Percentiles rank a stretch among this genome's conserved stretches.
These are phyloP conservation scores for Chaetomium strumarium DNA, from an alignment of 2,329 filamentous ascomycete species.

Conservation along the genomic window DNA sequence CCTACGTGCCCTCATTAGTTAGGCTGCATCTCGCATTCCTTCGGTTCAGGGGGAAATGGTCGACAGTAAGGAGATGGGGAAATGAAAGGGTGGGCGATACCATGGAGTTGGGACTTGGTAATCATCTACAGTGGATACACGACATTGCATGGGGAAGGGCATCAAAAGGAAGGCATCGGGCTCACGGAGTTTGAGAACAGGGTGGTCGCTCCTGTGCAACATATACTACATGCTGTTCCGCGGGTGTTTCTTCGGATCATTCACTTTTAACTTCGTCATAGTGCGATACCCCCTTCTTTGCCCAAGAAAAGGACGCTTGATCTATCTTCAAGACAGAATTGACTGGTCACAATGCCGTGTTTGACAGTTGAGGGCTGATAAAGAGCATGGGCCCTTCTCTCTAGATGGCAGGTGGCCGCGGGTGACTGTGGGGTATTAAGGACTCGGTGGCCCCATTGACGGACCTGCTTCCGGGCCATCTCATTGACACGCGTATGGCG, in stretches of 20 bases:
- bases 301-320: background rate
- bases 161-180: slow-evolving; percentile 1
- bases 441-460: no score
- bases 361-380: no score
- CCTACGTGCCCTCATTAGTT: no score
- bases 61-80: background rate
- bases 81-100: background rate
- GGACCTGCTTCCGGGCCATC: no score
- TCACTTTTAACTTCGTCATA: background rate
- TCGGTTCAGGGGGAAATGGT: background rate
- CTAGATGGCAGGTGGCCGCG: no score
- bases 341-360: no score
- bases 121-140: no score
- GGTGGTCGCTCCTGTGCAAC: background rate
- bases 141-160: background rate
- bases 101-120: background rate
- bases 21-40: background rate
- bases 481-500: no score
- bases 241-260: background rate
- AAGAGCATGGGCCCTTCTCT: no score
- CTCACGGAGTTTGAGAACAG: background rate
- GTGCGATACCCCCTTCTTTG: background rate
- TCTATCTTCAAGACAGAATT: background rate
- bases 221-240: background rate
- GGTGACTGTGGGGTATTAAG: no score